Conservation (phyloP, 495 filamentous ascomycete species). For the Lasiosphaeria miniovina region DNA sequence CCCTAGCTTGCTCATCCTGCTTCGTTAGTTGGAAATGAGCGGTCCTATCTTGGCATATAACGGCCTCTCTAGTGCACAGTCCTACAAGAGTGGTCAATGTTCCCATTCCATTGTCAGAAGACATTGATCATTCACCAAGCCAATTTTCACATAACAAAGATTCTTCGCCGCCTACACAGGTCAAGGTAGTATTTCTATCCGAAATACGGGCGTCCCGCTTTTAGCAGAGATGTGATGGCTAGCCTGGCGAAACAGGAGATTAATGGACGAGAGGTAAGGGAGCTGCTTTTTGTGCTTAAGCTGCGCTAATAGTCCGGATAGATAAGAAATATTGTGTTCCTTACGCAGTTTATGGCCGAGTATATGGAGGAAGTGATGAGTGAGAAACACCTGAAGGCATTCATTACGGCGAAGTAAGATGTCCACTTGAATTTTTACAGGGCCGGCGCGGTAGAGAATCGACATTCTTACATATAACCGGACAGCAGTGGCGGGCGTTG, state of each 20-base stretch:
- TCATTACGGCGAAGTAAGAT: conserved; percentile 3
- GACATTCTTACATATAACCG: conserved; percentile 6
- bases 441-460: conserved; percentile 6
- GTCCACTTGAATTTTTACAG: conserved; percentile 5
- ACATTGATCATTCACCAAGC: too few species aligned
- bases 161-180: too few species aligned
- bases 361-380: conserved; percentile 3
- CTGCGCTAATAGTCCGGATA: conserved; percentile 11
- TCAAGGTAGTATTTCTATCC: too few species aligned
- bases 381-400: conserved; percentile 7
- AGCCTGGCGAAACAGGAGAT: conserved; percentile 10
- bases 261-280: conserved; percentile 18
- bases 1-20: too few species aligned
- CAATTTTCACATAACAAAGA: too few species aligned
- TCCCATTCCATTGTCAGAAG: too few species aligned
- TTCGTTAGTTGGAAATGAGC: too few species aligned
- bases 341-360: conserved; percentile 14
- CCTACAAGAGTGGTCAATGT: too few species aligned
- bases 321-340: conserved; percentile 16
- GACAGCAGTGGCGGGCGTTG: background rate
- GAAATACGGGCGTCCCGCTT: conserved; percentile 8
- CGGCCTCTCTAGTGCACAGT: too few species aligned
- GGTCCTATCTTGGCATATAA: too few species aligned
- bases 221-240: background rate
- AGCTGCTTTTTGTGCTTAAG: conserved; percentile 1